Conservation (phyloP, 495 filamentous ascomycete genomes). For the Corynascus novoguineensis region DNA sequence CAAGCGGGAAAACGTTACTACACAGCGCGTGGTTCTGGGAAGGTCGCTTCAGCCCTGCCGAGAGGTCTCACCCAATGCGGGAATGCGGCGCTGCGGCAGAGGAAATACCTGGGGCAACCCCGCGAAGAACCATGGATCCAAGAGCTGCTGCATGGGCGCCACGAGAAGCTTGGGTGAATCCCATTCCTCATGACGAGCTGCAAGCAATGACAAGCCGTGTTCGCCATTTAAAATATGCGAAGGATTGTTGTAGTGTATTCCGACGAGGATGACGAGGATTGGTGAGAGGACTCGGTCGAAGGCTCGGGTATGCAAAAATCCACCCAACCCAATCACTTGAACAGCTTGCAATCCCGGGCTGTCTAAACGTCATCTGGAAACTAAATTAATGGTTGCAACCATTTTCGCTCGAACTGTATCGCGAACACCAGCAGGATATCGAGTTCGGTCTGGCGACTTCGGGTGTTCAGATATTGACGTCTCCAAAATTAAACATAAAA, state of each 20-base stretch:
- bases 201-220: not conserved
- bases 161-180: not conserved
- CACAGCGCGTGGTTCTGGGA: not conserved
- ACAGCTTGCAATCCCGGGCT: not conserved
- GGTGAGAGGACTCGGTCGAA: not conserved
- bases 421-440: not conserved
- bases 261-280: not conserved
- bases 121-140: not conserved
- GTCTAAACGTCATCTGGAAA: conserved; percentile 2
- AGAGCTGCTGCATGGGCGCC: not conserved
- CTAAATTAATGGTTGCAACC: not conserved
- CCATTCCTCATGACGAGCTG: not conserved
- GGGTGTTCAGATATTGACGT: not conserved
- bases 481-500: not conserved
- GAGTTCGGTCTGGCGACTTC: not conserved
- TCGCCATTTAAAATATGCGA: not conserved
- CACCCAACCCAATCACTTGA: too few relatives aligned
- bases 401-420: not conserved
- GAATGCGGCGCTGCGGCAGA: not conserved
- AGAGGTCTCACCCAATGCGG: not conserved
- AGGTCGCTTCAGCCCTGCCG: conserved; percentile 2
- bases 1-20: not conserved
- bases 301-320: too few relatives aligned
- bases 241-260: not conserved
- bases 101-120: not conserved